Percentiles rank a stretch among this genome's conserved stretches.
phyloP scores from a whole-genome alignment of 1,139 yeast species.

The Saccharomyces hybrid region DNA sequence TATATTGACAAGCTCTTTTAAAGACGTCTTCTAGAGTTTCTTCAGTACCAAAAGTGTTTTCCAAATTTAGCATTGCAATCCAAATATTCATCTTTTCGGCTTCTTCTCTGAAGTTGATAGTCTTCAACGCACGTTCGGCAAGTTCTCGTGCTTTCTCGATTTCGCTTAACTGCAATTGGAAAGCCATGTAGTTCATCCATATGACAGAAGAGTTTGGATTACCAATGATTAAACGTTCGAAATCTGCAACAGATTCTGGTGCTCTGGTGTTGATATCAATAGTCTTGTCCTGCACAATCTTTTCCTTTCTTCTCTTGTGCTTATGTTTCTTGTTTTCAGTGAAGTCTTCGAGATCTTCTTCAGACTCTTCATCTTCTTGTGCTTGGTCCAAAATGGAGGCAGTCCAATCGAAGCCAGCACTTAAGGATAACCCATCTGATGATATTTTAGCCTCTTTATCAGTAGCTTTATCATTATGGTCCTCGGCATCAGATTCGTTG shows the following conservation, averaged over 20 bases:
- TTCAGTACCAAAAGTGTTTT: constrained; percentile 82
- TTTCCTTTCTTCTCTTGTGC: constrained; percentile 41
- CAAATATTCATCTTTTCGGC: constrained; percentile 88
- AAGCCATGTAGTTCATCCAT: constrained; percentile 98
- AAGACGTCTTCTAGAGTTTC: constrained; percentile 75
- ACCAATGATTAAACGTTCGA: constrained; percentile 83
- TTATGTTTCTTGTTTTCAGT: constrained; percentile 37
- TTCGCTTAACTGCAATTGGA: constrained; percentile 90
- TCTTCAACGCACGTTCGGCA: constrained; percentile 84
- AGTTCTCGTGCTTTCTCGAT: constrained; percentile 89
- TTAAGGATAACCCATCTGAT: constrained; percentile 57
- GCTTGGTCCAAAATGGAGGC: constrained; percentile 81
- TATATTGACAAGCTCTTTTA: constrained; percentile 77
- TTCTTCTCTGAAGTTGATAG: constrained; percentile 86
- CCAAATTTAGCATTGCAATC: constrained; percentile 92
- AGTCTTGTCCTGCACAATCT: constrained; percentile 67
- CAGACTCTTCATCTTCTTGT: constrained; percentile 46
- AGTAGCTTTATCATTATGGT: constrained; percentile 11
- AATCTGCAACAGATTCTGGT: constrained; percentile 86
- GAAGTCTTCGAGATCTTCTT: constrained; percentile 50
- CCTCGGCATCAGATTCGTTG: constrained; percentile 18
- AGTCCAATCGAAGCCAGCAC: constrained; percentile 84
- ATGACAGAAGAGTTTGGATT: constrained; percentile 87
- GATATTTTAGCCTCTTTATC: constrained; percentile 22
- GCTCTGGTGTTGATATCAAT: constrained; percentile 75